These are phyloP conservation scores for Talaromyces sp. DNA, from an alignment of 2,329 filamentous ascomycete species.

Conservation along the genomic window DNA sequence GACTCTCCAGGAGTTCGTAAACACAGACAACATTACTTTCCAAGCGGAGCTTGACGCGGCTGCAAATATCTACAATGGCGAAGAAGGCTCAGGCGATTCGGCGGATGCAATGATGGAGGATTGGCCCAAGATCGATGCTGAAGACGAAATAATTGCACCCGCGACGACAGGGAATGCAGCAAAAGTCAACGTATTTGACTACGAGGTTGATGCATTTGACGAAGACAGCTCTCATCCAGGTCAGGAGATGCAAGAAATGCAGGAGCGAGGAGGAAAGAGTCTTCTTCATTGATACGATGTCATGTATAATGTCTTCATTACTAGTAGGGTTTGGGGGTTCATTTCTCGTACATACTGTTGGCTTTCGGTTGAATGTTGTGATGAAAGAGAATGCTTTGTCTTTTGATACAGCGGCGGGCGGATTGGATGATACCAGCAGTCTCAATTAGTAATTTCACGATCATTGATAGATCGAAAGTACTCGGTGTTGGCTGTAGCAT, in stretches of 20 bases:
- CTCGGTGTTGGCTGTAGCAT: not conserved
- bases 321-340: not conserved
- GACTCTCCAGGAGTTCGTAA: constrained; percentile 44
- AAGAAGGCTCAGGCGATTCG: constrained; percentile 13
- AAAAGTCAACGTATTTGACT: constrained; percentile 39
- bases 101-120: constrained; percentile 10
- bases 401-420: not conserved
- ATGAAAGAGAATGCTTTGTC: not conserved
- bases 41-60: constrained; percentile 33
- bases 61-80: constrained; percentile 19
- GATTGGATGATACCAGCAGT: constrained; percentile 4
- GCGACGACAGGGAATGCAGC: constrained; percentile 7
- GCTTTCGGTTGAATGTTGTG: not conserved
- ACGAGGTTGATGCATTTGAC: constrained; percentile 38
- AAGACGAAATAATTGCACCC: constrained; percentile 9
- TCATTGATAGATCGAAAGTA: not conserved
- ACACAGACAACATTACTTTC: constrained; percentile 48
- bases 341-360: constrained; percentile 2
- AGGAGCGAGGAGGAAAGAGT: constrained; percentile 21
- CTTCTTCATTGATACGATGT: constrained; percentile 10
- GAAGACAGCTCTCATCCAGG: constrained; percentile 25
- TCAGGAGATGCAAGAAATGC: constrained; percentile 42
- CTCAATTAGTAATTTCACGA: not conserved
- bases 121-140: constrained; percentile 13
- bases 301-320: not conserved